Base-by-base conservation (phyloP, 2,329 filamentous ascomycete species). In the Fusarium tjaetaba region DNA sequence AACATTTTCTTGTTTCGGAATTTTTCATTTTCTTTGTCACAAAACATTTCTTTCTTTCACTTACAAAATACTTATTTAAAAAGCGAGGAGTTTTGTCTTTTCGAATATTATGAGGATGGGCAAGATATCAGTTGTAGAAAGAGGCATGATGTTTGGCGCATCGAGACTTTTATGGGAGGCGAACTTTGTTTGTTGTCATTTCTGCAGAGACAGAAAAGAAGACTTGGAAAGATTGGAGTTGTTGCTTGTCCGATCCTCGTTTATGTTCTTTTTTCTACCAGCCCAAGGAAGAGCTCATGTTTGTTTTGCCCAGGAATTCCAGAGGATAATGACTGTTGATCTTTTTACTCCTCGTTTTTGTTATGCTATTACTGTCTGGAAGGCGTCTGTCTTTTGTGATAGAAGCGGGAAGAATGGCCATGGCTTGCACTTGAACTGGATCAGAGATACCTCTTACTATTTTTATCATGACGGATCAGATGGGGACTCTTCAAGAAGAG, bases 91-190 rank as follows among this genome's bases (percentile, higher is more conserved):
- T 78, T 78, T 61, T 68, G 58, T 78, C 73, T 77, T 78, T 68
- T 60, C 76, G 66, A 75, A 71, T 71, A 65, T 77, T 74, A 78
- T 74, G 76, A 78, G 70, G 58, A 76, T 72, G 65, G 61, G 66
- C 66, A 78, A 77, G 76, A 73, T 70, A 68, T 67, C 71, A 61
- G 60, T 71, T 78, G 74, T 78, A 78, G 76, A 78, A 76, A 78
- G 76, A 78, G 75, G 76, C 76, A 78, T 78, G 68, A 76, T 69
- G 75, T 75, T 72, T 70, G 76, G 76, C 76, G 76, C 76, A 78
- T 77, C 74, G 58, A 70, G 61, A 76, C 57, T 61, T 62, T 55
- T 66, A 62, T 39, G 46, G 71, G 68, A 57, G 70, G 65, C 34
- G 58, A 55, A 49, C 46, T 49, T 51, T 53, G 49, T 61, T 55